Percentiles rank a stretch among this genome's conserved stretches.
phyloP scores from a whole-genome alignment of 192 early-diverging fungal genomes.

The Dimargaris xerosporica region DNA sequence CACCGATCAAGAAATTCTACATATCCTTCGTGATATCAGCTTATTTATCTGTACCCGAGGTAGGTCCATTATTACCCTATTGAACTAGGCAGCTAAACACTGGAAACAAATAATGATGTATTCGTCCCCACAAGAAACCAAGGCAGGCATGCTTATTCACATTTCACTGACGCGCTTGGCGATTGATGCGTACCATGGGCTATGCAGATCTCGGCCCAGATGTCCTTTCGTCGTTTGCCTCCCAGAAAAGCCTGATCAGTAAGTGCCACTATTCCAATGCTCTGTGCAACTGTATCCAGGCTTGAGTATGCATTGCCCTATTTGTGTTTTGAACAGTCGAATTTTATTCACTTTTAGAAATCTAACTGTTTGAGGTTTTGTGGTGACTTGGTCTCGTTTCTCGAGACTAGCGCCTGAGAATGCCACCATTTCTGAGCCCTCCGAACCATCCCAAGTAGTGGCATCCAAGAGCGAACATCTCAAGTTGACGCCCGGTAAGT shows the following conservation, averaged over 20 bases:
- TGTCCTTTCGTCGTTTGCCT: slow-evolving; percentile 4
- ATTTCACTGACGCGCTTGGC: background rate
- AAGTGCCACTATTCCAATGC: background rate
- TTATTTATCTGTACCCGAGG: slow-evolving; percentile 6
- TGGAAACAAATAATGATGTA: background rate
- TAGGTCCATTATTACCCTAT: background rate
- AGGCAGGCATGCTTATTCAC: background rate
- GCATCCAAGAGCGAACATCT: no score
- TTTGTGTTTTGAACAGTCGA: no score
- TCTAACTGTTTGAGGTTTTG: no score
- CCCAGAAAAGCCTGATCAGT: slow-evolving; percentile 11
- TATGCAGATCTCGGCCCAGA: slow-evolving; percentile 4
- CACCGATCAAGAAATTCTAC: slow-evolving; percentile 3
- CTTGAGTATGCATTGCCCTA: no score
- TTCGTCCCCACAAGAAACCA: background rate
- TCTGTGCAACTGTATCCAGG: no score
- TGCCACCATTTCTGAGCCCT: no score
- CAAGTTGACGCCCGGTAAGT: no score
- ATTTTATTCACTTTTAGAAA: no score
- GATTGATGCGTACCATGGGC: background rate
- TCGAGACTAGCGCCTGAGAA: no score
- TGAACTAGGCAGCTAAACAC: background rate
- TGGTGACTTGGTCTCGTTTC: no score
- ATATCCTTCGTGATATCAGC: slow-evolving; percentile 11
- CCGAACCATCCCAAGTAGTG: no score